phyloP scores from a whole-genome alignment of 305 asterid species.

The Solanum hybrid region DNA sequence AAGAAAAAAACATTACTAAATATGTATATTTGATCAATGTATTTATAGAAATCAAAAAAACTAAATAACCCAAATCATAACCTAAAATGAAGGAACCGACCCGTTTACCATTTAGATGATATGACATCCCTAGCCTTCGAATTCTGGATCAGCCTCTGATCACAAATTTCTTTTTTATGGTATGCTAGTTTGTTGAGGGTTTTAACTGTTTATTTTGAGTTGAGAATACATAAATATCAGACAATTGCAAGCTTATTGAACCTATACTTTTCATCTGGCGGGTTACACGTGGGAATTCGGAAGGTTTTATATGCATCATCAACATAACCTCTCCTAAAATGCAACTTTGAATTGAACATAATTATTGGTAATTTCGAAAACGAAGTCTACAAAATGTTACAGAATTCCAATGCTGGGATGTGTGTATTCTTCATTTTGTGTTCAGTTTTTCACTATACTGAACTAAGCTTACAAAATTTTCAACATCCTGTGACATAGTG shows the following conservation, averaged over 20 bases:
- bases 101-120: too few species aligned
- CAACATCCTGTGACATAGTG: background rate
- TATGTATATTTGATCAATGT: too few species aligned
- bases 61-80: too few species aligned
- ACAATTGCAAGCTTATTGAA: background rate
- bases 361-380: background rate
- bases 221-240: background rate
- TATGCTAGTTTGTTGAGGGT: background rate
- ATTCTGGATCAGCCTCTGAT: too few species aligned
- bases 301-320: background rate
- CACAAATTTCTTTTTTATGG: background rate
- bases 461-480: background rate
- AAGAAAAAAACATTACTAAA: too few species aligned
- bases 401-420: background rate
- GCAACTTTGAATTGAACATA: background rate
- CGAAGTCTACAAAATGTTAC: background rate
- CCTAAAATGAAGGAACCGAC: too few species aligned
- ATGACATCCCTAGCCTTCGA: too few species aligned
- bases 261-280: background rate
- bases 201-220: background rate
- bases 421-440: background rate
- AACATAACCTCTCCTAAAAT: background rate
- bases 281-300: background rate
- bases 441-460: background rate
- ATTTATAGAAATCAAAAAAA: too few species aligned